Conservation (phyloP, 306 rosid genomes). For the Erythrophleum fordii region DNA sequence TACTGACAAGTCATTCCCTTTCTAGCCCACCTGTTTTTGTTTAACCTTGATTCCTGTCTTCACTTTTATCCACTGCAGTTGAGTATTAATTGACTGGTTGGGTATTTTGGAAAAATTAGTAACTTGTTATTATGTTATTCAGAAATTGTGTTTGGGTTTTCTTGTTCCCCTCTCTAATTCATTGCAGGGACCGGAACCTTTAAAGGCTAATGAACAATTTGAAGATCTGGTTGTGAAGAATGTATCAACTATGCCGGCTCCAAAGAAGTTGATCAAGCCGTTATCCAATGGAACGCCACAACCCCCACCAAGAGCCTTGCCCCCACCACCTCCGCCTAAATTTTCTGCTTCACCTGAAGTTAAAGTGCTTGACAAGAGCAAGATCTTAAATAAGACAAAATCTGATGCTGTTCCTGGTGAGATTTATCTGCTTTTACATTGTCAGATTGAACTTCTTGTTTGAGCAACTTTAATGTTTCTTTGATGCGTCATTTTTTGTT, state of each 20-base stretch:
- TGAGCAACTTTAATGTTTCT: slow-evolving; percentile 15
- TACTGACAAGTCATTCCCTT: neutral
- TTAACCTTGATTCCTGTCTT: slow-evolving; percentile 4
- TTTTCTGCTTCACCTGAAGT: slow-evolving; percentile 49
- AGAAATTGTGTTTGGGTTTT: slow-evolving; percentile 50
- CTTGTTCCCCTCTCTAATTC: slow-evolving; percentile 51
- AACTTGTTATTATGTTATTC: slow-evolving; percentile 29
- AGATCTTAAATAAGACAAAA: slow-evolving; percentile 43
- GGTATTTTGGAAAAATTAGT: slow-evolving; percentile 13
- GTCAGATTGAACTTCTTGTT: slow-evolving; percentile 14
- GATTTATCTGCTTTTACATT: slow-evolving; percentile 31
- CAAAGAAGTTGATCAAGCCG: slow-evolving; percentile 70
- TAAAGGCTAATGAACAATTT: slow-evolving; percentile 45
- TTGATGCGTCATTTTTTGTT: slow-evolving; percentile 13
- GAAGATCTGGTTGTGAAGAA: slow-evolving; percentile 60
- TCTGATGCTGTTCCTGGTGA: slow-evolving; percentile 76
- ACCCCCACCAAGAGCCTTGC: slow-evolving; percentile 60
- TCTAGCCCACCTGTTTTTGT: slow-evolving; percentile 11
- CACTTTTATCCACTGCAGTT: slow-evolving; percentile 14
- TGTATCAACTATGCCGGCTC: slow-evolving; percentile 78
- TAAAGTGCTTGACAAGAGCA: slow-evolving; percentile 52
- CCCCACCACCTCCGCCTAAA: slow-evolving; percentile 73
- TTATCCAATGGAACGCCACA: slow-evolving; percentile 58
- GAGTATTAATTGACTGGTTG: slow-evolving; percentile 31
- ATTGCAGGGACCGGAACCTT: slow-evolving; percentile 62